Evolutionary conservation across 2,329 filamentous ascomycete genomes (phyloP).

Genomic region (Didymella segeticola): DNA sequence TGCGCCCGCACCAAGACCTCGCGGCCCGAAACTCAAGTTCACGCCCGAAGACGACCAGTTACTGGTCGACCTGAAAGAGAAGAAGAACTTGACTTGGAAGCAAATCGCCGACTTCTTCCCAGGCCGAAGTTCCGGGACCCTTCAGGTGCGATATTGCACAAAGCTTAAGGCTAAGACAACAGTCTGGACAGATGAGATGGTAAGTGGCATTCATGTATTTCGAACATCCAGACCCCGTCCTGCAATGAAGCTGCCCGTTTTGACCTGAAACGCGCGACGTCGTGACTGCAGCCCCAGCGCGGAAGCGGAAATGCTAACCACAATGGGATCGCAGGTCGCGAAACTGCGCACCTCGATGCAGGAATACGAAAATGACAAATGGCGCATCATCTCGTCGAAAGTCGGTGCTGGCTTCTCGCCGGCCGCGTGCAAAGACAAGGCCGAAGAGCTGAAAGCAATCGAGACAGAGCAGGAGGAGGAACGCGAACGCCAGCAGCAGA

Average conservation of each 20-base stretch:
- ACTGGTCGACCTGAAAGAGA: slow-evolving; percentile 89
- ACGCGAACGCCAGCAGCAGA: slow-evolving; percentile 31
- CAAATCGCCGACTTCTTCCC: slow-evolving; percentile 97
- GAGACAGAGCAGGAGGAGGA: slow-evolving; percentile 36
- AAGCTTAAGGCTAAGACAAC: slow-evolving; percentile 94
- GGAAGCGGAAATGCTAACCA: slow-evolving; percentile 41
- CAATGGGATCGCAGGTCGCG: slow-evolving; percentile 66
- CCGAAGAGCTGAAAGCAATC: slow-evolving; percentile 62
- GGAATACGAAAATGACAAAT: slow-evolving; percentile 90
- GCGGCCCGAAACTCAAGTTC: slow-evolving; percentile 91
- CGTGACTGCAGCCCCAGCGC: slow-evolving; percentile 38
- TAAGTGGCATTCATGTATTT: slow-evolving; percentile 56
- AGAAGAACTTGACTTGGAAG: slow-evolving; percentile 95
- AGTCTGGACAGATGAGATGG: slow-evolving; percentile 92
- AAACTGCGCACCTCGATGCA: slow-evolving; percentile 78
- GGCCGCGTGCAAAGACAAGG: slow-evolving; percentile 83
- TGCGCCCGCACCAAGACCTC: slow-evolving; percentile 76
- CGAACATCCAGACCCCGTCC: slow-evolving; percentile 4
- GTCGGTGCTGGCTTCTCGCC: slow-evolving; percentile 90
- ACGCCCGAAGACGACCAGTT: slow-evolving; percentile 89
- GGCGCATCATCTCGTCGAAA: slow-evolving; percentile 90
- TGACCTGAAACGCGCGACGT: slow-evolving; percentile 46
- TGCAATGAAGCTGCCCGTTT: slow-evolving; percentile 6
- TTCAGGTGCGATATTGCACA: slow-evolving; percentile 94
- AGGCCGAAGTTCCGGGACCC: slow-evolving; percentile 83